Base-by-base conservation (phyloP, 192 early-diverging fungal species). In the Backusella liffmaniae region DNA sequence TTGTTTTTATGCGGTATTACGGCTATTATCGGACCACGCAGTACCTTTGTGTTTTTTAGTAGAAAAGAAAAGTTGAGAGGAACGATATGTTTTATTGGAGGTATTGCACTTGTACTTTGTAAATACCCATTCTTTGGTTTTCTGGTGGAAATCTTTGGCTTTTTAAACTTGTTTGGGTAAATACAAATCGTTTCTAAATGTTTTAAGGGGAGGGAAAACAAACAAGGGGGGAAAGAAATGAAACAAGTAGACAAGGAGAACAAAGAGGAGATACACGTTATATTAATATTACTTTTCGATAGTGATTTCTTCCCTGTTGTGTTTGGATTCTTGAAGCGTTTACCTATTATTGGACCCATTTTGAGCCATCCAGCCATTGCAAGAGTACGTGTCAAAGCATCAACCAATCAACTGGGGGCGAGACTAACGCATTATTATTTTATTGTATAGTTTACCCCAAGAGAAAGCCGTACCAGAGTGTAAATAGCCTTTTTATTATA, bases 241-340 rank as follows among this genome's bases (percentile, higher is more conserved):
- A 32, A 51, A 5, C 49, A 18, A 53, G 21, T 8, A 53, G 51
- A 53, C n/a, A 8, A 21, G 21, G 15, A 21, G 21, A 32, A 32
- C 32, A 32, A 32, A 32, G 30, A 32, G 32, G 32, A 32, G 32
- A 32, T 32, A 32, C 32, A 32, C 32, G 32, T 32, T 32, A 32
- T 32, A 32, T 32, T 32, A 32, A 32, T 32, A 32, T 32, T 32
- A 32, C 32, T 32, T 2, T 32, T 32, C 5, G 15, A 23, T 26
- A 96, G 97, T 62, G 97, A 99, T 87, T 99, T 99, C 79, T 97
- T 99, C 86, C 96, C 96, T 0, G 94, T 96, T 42, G 91, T 94
- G 26, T 80, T 99, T 68, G 86, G 91, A 39, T 97, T 98, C 74
- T 85, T 98, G 77, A 89, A 96, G 79, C 88, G 90, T 75, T 72